Conservation (phyloP, 306 rosid species). For the Rosa chinensis region DNA sequence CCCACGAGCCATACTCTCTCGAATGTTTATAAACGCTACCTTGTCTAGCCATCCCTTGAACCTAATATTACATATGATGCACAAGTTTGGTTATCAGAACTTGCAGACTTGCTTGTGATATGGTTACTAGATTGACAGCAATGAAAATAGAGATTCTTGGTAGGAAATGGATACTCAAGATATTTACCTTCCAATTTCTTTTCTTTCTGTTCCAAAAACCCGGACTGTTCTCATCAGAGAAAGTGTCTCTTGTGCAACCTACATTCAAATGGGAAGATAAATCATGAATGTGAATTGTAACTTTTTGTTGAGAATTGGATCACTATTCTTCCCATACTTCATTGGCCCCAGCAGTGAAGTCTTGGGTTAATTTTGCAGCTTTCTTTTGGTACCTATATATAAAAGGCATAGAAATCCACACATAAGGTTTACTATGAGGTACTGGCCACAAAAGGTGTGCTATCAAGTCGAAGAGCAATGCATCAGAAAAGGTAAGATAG, state of each 20-base stretch:
- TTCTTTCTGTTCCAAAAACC: slow-evolving; percentile 51
- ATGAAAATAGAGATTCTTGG: slow-evolving; percentile 13
- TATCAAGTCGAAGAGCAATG: not conserved
- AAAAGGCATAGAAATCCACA: not conserved
- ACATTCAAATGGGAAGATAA: slow-evolving; percentile 12
- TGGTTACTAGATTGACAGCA: not conserved
- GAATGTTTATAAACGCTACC: slow-evolving; percentile 47
- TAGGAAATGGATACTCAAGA: slow-evolving; percentile 16
- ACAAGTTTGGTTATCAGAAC: not conserved
- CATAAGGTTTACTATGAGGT: not conserved
- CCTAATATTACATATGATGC: slow-evolving; percentile 43
- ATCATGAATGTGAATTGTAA: slow-evolving; percentile 6
- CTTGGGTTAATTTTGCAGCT: slow-evolving; percentile 65
- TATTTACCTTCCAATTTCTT: slow-evolving; percentile 57
- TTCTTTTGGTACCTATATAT: slow-evolving; percentile 60
- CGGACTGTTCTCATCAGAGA: slow-evolving; percentile 53
- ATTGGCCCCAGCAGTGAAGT: slow-evolving; percentile 65
- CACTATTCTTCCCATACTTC: slow-evolving; percentile 46
- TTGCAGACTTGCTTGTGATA: not conserved
- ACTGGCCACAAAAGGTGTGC: not conserved
- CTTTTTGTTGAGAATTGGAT: slow-evolving; percentile 18
- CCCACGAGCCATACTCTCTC: slow-evolving; percentile 74
- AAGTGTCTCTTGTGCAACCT: slow-evolving; percentile 76
- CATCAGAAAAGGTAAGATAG: not conserved
- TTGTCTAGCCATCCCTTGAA: slow-evolving; percentile 61